Evolutionary conservation across 345 rosid species (phyloP), one percentile per base, ranked within the genome.

Genomic region (Hibiscus syriacus): DNA sequence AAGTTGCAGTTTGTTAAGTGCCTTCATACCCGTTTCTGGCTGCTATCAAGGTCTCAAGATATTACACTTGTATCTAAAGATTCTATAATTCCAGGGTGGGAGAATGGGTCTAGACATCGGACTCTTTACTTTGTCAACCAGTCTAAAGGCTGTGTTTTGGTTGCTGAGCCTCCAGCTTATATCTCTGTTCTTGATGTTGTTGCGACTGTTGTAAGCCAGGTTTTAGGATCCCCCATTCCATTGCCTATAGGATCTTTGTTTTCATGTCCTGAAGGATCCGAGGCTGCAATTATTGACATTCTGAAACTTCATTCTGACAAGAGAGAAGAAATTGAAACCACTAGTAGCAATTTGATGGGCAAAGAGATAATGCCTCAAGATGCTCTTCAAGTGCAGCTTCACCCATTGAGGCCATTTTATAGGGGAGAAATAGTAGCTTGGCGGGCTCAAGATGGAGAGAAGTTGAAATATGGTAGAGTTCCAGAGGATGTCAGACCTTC

Each of bases 341-440:
- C 79, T 53, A 70, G 76, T 63, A 75, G 72, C 71, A 79, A 81
- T 65, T 70, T 77, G 74, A 55, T 88, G 56, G 98, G 98, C 32
- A 85, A 82, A 73, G 92, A 90, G 72, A 84, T 90, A 77, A 73
- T 81, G 71, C 83, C 98, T 59, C 86, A 82, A 73, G 97, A 90
- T 80, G 95, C 92, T 70, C 79, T 80, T 70, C 96, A 82, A 54
- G 92, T 90, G 74, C 98, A 92, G 53, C 84, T 92, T 74, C 96
- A 90, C 67, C 98, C 98, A 1, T 67, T 88, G 80, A 86, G 98
- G 74, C 98, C 97, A 58, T 92, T 92, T 69, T 92, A 92, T 78
- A 86, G 74, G 69, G 98, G 92, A 73, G 98, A 92, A 78, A 85
- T 92, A 69, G 90, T 92, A 73, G 95, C 97, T 75, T 92, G 96